Base-by-base conservation (phyloP, 1,284 basidiomycete genomes). In the Amylostereum areolatum region DNA sequence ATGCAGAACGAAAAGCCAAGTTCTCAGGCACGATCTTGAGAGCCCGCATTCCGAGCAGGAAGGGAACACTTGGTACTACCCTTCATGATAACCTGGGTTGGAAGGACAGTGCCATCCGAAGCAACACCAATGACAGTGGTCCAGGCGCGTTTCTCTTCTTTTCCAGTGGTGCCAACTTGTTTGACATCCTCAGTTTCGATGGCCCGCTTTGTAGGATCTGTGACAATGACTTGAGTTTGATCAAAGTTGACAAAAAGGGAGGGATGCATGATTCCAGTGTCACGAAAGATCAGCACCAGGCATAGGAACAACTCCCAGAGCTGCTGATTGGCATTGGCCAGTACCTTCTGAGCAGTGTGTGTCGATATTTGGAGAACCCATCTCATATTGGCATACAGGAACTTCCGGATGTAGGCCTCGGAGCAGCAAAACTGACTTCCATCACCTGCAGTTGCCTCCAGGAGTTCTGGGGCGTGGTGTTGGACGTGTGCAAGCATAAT, bases 141-240 rank as follows among this genome's bases (percentile, higher is more conserved):
- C 39, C 65, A 68, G 32, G 67, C 69, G 0, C 60, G 59, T 55
- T 71, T 71, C 47, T 70, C 68, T 9, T 70, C 67, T 8, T 48
- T 46, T 3, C 66, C 65, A 31, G 63, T 36, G 4, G 64, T 47
- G 4, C 57, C 35, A 5, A 70, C 66, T 43, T 71, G 66, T 42
- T 64, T 64, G 3, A 61, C 42, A 3, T 64, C 67, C 11, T 42
- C 59, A 40, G 53, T 35, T 4, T 61, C 55, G 52, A 57, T 71
- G 5, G 64, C 70, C 47, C 61, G 46, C 30, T 57, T 54, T 11
- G 56, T 49, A 5, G 62, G 59, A 5, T 61, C 64, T 2, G 57
- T 55, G 39, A 60, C 66, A 0, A 65, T 27, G 4, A 66, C 48
- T 33, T 66, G 57, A 2, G 67, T 70, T 51, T 74, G 71, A 51